phyloP scores from a whole-genome alignment of 805 yeast genomes.

The Ogataea trehaloabstinens region DNA sequence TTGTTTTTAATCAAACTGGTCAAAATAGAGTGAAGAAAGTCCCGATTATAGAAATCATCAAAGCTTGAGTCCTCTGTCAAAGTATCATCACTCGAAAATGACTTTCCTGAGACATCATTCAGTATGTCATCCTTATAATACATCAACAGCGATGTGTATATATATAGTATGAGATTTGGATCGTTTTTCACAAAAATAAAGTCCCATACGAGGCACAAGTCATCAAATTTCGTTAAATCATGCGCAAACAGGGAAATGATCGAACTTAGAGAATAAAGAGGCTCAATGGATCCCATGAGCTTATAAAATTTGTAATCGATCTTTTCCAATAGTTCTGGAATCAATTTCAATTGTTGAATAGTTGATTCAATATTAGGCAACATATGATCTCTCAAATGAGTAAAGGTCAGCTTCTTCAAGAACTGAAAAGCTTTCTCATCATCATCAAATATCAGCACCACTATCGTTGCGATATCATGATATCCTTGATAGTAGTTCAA shows the following conservation, averaged over 20 bases:
- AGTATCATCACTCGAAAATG: constrained; percentile 26
- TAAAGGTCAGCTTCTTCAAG: constrained; percentile 55
- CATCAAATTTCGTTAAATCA: constrained; percentile 49
- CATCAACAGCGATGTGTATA: constrained; percentile 58
- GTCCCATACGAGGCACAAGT: constrained; percentile 66
- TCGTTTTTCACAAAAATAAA: constrained; percentile 57
- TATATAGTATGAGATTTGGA: constrained; percentile 51
- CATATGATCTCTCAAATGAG: constrained; percentile 83
- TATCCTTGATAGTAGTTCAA: constrained; percentile 88
- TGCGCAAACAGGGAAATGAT: constrained; percentile 79
- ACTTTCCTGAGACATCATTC: constrained; percentile 28
- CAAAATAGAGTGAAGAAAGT: constrained; percentile 27
- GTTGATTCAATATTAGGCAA: constrained; percentile 65
- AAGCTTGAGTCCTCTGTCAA: constrained; percentile 15
- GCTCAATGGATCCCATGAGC: constrained; percentile 43
- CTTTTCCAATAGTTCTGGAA: constrained; percentile 57
- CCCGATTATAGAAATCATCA: constrained; percentile 18
- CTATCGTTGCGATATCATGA: constrained; percentile 78
- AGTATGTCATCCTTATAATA: constrained; percentile 45
- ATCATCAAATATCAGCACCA: constrained; percentile 50
- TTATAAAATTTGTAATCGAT: constrained; percentile 46
- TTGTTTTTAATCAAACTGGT: constrained; percentile 27
- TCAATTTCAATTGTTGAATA: constrained; percentile 58
- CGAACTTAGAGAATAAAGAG: constrained; percentile 72
- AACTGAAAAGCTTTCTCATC: constrained; percentile 39